These are phyloP conservation scores for Gossypium herbaceum DNA, from an alignment of 345 rosid species.

Conservation along the genomic window DNA sequence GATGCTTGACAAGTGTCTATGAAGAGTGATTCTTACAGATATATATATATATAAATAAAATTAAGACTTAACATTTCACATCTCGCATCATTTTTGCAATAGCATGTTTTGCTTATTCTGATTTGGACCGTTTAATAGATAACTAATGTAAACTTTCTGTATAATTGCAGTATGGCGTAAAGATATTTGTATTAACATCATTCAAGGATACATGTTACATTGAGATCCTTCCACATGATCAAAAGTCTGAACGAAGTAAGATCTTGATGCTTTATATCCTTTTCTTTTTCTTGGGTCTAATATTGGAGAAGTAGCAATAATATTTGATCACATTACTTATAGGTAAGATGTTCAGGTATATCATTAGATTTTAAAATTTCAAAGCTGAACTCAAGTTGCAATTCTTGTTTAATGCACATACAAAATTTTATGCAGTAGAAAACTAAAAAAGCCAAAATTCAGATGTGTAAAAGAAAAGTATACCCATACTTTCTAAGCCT, in stretches of 20 bases:
- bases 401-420: background rate
- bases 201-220: conserved; percentile 87
- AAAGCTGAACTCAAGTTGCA: background rate
- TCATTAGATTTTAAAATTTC: background rate
- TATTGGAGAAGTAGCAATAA: background rate
- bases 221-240: conserved; percentile 70
- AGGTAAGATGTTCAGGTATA: background rate
- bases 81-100: background rate
- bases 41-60: background rate
- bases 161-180: conserved; percentile 73
- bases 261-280: background rate
- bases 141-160: background rate
- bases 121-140: background rate
- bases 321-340: background rate
- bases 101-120: background rate
- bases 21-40: background rate
- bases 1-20: background rate
- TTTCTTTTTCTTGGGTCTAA: background rate
- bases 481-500: background rate
- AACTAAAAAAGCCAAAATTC: background rate
- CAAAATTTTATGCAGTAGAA: background rate
- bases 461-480: background rate
- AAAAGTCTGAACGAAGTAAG: conserved; percentile 74
- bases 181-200: conserved; percentile 84
- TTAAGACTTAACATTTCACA: conserved; percentile 5